A percentile compares a stretch with the other conserved stretches of the same genome.
These are phyloP conservation scores for Pseudogymnoascus pannorum DNA, from an alignment of 2,329 filamentous ascomycete genomes.

Conservation along the genomic window DNA sequence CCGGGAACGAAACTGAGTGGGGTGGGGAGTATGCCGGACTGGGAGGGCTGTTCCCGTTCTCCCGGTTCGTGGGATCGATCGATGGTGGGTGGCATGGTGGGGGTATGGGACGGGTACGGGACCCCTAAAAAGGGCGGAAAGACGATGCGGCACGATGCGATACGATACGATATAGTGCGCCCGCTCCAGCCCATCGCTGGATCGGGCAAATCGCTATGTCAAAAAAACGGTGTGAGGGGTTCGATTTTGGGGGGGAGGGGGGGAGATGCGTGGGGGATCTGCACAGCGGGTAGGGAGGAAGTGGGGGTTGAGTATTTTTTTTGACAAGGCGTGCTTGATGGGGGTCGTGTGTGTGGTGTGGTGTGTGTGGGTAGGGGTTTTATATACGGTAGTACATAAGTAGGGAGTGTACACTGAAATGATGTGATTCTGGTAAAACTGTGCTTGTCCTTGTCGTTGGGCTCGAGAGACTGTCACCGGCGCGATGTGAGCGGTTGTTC, in stretches of 20 bases:
- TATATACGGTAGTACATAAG: background rate
- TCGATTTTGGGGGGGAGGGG: background rate
- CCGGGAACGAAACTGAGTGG: background rate
- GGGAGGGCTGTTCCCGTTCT: too few relatives aligned
- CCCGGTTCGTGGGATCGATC: too few relatives aligned
- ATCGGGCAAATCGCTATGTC: background rate
- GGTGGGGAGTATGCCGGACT: too few relatives aligned
- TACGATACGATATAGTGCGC: background rate
- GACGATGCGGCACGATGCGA: too few relatives aligned
- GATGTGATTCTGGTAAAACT: background rate
- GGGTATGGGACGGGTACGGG: background rate
- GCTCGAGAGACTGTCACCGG: background rate
- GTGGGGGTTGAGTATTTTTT: background rate
- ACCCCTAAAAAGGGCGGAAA: too few relatives aligned
- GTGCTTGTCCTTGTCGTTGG: background rate
- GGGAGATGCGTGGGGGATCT: constrained; percentile 1
- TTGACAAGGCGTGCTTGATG: background rate
- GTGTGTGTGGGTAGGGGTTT: background rate
- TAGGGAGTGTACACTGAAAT: background rate
- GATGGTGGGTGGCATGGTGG: background rate
- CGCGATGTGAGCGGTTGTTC: background rate
- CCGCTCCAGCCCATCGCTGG: background rate
- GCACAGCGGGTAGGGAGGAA: background rate
- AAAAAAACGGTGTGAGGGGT: too few relatives aligned
- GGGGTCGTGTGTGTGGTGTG: background rate